A percentile compares a stretch with the other conserved stretches of the same genome.
phyloP scores from a whole-genome alignment of 805 yeast species.

The Yarrowia bubula region DNA sequence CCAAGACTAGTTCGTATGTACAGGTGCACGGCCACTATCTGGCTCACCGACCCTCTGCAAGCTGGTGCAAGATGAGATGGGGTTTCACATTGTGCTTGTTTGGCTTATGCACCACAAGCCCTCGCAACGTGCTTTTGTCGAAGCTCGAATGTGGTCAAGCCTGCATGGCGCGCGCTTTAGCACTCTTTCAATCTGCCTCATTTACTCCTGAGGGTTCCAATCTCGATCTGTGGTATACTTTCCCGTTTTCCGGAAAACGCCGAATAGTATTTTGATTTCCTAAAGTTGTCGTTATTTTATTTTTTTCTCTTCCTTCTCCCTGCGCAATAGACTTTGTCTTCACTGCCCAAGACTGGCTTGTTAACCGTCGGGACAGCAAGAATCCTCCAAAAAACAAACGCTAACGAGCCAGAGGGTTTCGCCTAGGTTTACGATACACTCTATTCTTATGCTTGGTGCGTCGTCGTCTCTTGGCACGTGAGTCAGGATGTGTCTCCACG shows the following conservation, averaged over 20 bases:
- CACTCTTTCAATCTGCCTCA: background rate
- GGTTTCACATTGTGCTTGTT: background rate
- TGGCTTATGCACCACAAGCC: background rate
- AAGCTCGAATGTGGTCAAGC: too few relatives aligned
- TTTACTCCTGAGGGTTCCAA: background rate
- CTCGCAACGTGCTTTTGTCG: too few relatives aligned
- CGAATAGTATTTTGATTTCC: background rate
- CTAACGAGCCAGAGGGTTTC: background rate
- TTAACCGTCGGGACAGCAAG: background rate
- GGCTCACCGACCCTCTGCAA: background rate
- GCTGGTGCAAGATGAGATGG: conserved; percentile 18
- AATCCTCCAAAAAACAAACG: background rate
- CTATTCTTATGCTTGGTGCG: background rate
- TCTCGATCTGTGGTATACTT: background rate
- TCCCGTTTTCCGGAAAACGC: conserved; percentile 6
- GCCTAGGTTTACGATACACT: background rate
- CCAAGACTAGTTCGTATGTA: background rate
- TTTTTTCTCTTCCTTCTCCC: background rate
- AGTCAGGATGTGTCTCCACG: background rate
- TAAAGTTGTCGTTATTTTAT: background rate
- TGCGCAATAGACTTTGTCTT: background rate
- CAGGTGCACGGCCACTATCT: background rate
- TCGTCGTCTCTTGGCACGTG: background rate
- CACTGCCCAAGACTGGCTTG: background rate
- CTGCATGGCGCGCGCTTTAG: background rate